Evolutionary conservation across 75 land plant species (phyloP).

Genomic region (Cryptomeria japonica): DNA sequence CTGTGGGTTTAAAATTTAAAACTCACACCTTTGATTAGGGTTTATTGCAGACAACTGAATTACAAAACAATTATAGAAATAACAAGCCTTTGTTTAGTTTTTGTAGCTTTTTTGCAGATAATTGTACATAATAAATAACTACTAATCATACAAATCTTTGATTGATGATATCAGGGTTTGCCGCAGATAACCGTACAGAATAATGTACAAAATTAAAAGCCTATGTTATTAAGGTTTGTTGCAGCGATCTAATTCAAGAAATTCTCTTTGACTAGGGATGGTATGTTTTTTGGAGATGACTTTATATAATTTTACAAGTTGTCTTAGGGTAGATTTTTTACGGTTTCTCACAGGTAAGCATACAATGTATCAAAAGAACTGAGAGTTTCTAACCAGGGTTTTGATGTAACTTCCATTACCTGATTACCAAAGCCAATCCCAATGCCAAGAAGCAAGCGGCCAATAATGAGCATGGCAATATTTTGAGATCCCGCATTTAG

Average conservation of each 20-base stretch:
- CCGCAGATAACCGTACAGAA: neutral
- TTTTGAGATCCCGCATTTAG: conserved; percentile 60
- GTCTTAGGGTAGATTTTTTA: neutral
- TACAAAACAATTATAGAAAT: neutral
- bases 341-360: neutral
- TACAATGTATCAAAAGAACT: neutral
- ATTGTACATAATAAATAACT: neutral
- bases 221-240: neutral
- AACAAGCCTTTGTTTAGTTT: neutral
- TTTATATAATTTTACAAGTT: neutral
- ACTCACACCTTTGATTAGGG: neutral
- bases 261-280: neutral
- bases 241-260: neutral
- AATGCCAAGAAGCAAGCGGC: conserved; percentile 68
- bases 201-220: neutral
- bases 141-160: neutral
- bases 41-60: neutral
- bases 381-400: neutral
- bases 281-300: neutral
- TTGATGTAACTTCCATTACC: conserved; percentile 23
- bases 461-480: conserved; percentile 68
- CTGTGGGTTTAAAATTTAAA: neutral
- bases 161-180: neutral
- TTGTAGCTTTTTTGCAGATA: neutral
- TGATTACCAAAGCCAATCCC: conserved; percentile 88